phyloP scores from a whole-genome alignment of 768 basidiomycete species.

The Rhizopogon rudus region DNA sequence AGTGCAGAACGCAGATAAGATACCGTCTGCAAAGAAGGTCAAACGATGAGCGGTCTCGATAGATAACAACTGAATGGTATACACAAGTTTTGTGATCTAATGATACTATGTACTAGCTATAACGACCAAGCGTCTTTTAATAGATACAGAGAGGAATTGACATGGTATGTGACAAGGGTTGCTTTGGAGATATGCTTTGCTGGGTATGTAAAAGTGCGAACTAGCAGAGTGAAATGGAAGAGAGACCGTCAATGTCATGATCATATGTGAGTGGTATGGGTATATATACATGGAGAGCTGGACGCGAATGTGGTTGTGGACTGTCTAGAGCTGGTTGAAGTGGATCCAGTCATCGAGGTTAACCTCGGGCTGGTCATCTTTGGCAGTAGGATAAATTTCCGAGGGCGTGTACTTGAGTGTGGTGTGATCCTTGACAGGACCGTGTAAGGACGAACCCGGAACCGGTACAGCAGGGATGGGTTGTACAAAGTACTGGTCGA shows the following conservation, averaged over 20 bases:
- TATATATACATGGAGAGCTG: background rate
- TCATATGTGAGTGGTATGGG: conserved; percentile 5
- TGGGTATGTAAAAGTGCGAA: conserved; percentile 4
- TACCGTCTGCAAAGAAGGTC: conserved; percentile 22
- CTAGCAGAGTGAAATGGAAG: background rate
- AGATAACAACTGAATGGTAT: background rate
- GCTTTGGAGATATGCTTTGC: background rate
- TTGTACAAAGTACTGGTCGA: conserved; percentile 29
- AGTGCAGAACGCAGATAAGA: conserved; percentile 12
- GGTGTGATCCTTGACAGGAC: background rate
- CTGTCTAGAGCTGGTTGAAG: background rate
- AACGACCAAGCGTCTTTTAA: conserved; percentile 1
- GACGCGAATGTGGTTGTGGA: too few species aligned
- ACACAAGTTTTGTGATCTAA: background rate
- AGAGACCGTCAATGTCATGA: background rate
- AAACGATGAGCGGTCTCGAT: conserved; percentile 18
- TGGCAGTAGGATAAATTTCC: background rate
- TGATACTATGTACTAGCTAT: background rate
- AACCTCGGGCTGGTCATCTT: background rate
- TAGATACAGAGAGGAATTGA: conserved; percentile 17
- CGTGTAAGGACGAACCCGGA: background rate
- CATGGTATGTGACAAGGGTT: conserved; percentile 1
- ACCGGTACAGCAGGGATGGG: conserved; percentile 8
- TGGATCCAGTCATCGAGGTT: conserved; percentile 1
- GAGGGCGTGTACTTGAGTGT: background rate